These are phyloP conservation scores for Diacronema lutheri DNA, from an alignment of 78 protist genomes.

Conservation along the genomic window DNA sequence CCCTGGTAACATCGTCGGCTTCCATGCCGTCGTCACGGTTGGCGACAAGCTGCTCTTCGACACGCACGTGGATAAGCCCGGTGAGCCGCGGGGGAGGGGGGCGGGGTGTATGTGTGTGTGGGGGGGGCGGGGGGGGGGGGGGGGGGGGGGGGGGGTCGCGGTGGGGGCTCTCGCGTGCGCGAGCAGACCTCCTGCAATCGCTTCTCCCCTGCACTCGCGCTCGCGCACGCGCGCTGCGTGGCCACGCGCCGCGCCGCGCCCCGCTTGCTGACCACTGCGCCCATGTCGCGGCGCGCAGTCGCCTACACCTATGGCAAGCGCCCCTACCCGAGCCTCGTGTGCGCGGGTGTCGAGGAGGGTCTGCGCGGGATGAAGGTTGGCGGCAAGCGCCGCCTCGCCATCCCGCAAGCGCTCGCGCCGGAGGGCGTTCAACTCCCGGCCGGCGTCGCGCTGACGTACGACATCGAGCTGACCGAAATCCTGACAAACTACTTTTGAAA, in stretches of 20 bases:
- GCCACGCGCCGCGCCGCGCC: too few species aligned
- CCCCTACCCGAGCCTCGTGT: not conserved
- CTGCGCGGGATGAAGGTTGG: conserved; percentile 73
- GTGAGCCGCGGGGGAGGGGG: too few species aligned
- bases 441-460: not conserved
- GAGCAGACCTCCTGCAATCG: too few species aligned
- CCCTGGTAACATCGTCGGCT: not conserved
- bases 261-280: too few species aligned
- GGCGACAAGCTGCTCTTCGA: not conserved
- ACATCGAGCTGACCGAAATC: not conserved
- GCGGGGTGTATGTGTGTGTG: too few species aligned
- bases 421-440: not conserved
- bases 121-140: too few species aligned
- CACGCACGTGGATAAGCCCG: not conserved
- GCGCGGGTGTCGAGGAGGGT: conserved; percentile 75
- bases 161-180: too few species aligned
- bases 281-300: too few species aligned
- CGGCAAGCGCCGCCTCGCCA: conserved; percentile 55
- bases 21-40: not conserved
- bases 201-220: too few species aligned
- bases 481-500: too few species aligned
- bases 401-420: conserved; percentile 56
- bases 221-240: too few species aligned
- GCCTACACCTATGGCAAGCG: not conserved
- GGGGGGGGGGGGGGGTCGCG: too few species aligned